These are phyloP conservation scores for Hyaloraphidium curvatum DNA, from an alignment of 192 early-diverging fungal species.

Conservation along the genomic window DNA sequence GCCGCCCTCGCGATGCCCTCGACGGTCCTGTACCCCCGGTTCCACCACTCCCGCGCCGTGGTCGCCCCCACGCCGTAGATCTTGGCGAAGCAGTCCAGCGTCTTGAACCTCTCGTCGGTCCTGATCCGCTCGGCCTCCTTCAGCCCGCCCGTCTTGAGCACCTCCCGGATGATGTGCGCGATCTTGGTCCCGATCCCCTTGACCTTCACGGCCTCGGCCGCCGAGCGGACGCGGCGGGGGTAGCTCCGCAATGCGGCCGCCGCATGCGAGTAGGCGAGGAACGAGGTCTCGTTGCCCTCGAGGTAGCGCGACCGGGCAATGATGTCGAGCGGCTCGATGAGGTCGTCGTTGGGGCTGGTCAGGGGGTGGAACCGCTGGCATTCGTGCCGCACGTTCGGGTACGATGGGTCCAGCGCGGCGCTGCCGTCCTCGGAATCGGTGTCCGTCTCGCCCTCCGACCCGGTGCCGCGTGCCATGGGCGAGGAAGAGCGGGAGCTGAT, in stretches of 20 bases:
- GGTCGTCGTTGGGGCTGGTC: background rate
- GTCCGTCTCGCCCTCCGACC: too few species aligned
- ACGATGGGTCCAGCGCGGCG: too few species aligned
- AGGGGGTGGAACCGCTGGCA: background rate
- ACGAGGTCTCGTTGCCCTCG: background rate
- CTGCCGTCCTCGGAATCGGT: too few species aligned
- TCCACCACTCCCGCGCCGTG: background rate
- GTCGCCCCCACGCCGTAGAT: slow-evolving; percentile 8
- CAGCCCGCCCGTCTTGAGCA: background rate
- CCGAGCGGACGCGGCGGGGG: slow-evolving; percentile 8
- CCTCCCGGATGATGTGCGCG: slow-evolving; percentile 8
- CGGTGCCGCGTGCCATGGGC: too few species aligned
- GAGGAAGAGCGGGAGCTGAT: too few species aligned
- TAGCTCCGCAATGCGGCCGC: slow-evolving; percentile 7
- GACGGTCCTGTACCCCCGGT: background rate
- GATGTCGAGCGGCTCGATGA: background rate
- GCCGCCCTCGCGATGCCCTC: background rate
- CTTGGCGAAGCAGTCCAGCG: slow-evolving; percentile 5
- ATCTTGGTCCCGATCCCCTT: slow-evolving; percentile 17
- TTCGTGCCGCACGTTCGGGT: too few species aligned
- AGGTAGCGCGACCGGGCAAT: background rate
- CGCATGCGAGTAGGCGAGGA: background rate
- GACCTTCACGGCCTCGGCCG: slow-evolving; percentile 13
- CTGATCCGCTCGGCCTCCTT: slow-evolving; percentile 5
- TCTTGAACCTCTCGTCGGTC: background rate